A percentile compares a stretch with the other conserved stretches of the same genome.
These are phyloP conservation scores for Cladochytrium replicatum DNA, from an alignment of 192 early-diverging fungal genomes.

Conservation along the genomic window DNA sequence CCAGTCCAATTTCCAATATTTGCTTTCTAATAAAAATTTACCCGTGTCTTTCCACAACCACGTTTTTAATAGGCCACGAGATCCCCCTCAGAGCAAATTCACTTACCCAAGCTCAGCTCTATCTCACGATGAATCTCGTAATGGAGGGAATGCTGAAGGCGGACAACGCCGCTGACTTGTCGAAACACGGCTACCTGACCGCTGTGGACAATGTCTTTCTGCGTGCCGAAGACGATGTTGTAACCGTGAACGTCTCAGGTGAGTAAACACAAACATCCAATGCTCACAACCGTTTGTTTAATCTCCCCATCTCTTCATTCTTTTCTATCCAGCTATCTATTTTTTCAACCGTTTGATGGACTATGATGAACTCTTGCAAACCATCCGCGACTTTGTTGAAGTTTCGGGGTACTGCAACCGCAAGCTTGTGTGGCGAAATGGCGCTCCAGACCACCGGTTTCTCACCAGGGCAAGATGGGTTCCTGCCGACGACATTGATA, in stretches of 20 bases:
- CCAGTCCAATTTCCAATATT: too few relatives aligned
- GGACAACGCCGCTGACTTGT: too few relatives aligned
- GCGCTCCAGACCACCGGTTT: conserved; percentile 2
- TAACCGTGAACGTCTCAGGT: too few relatives aligned
- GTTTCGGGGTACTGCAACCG: neutral
- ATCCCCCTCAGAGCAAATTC: too few relatives aligned
- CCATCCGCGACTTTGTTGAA: conserved; percentile 10
- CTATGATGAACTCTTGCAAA: conserved; percentile 3
- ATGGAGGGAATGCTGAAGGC: too few relatives aligned
- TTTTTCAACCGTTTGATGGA: conserved; percentile 3
- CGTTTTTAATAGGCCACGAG: too few relatives aligned
- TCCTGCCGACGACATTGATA: conserved; percentile 15
- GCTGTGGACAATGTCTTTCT: conserved; percentile 24
- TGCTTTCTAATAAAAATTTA: too few relatives aligned
- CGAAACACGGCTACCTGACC: too few relatives aligned
- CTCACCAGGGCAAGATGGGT: neutral
- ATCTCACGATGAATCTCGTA: too few relatives aligned
- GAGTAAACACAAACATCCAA: neutral
- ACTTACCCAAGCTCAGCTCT: too few relatives aligned
- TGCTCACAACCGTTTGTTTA: neutral
- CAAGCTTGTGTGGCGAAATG: too few relatives aligned
- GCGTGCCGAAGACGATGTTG: conserved; percentile 18
- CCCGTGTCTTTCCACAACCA: too few relatives aligned
- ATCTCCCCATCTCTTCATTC: neutral
- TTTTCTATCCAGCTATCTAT: conserved; percentile 13